Conservation (phyloP, 192 early-diverging fungal species). For the Backusella tarrabulga region DNA sequence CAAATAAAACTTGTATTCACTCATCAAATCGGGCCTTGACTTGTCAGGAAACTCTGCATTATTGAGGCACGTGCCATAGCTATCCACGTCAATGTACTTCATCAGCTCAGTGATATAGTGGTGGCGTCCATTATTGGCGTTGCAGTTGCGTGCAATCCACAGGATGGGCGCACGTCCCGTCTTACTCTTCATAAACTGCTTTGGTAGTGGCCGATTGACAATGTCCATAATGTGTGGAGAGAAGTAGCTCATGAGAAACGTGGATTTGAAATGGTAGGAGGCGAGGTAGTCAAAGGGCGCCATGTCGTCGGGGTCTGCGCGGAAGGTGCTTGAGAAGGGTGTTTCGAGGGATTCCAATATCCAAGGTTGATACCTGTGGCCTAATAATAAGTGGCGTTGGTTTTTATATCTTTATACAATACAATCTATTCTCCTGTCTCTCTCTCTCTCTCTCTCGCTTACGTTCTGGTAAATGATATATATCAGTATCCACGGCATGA, state of each 20-base stretch:
- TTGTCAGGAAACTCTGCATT: not conserved
- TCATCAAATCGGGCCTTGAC: conserved; percentile 8
- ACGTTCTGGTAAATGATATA: conserved; percentile 1
- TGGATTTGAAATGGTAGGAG: conserved; percentile 15
- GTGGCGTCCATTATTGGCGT: conserved; percentile 10
- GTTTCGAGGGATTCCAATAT: conserved; percentile 15
- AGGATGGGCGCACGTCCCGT: conserved; percentile 2
- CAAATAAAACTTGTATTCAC: conserved; percentile 26
- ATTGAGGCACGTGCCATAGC: conserved; percentile 20
- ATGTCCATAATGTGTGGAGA: conserved; percentile 8
- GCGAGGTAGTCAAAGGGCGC: conserved; percentile 19
- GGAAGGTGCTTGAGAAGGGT: conserved; percentile 9
- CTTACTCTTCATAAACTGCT: conserved; percentile 15
- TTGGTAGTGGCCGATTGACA: conserved; percentile 16
- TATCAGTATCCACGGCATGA: conserved; percentile 13
- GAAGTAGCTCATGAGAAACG: conserved; percentile 11
- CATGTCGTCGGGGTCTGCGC: not conserved
- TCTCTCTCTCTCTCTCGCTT: too few relatives aligned
- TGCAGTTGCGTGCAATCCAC: conserved; percentile 24
- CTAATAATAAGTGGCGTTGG: not conserved
- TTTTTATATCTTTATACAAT: not conserved
- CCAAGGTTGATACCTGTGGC: conserved; percentile 5
- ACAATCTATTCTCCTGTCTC: too few relatives aligned
- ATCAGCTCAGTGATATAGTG: conserved; percentile 9
- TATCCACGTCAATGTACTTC: conserved; percentile 17